phyloP scores from a whole-genome alignment of 768 basidiomycete species.

The Leccinum rimulosum region DNA sequence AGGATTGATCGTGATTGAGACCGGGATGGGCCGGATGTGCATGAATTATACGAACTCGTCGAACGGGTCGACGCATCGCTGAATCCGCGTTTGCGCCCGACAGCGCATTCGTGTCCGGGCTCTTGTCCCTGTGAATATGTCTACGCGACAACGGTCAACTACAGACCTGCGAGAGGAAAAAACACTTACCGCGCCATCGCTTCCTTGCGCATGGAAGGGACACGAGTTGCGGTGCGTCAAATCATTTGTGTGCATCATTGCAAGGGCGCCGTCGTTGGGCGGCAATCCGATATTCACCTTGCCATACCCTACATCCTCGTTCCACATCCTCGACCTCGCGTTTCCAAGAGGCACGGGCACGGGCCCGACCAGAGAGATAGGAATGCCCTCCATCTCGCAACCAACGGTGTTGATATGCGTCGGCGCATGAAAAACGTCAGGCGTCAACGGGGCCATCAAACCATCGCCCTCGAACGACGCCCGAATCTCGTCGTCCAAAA shows the following conservation, averaged over 20 bases:
- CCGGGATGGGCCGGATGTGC: slow-evolving; percentile 19
- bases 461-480: slow-evolving; percentile 14
- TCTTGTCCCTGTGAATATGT: slow-evolving; percentile 3
- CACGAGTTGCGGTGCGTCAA: neutral
- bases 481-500: slow-evolving; percentile 22
- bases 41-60: slow-evolving; percentile 20
- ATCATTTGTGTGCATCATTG: neutral
- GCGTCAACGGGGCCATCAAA: neutral
- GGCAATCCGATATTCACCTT: slow-evolving; percentile 3
- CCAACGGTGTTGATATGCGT: neutral
- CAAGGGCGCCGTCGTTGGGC: neutral
- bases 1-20: slow-evolving; percentile 17
- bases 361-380: slow-evolving; percentile 6
- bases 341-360: neutral
- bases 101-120: neutral
- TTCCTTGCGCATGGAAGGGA: neutral
- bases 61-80: slow-evolving; percentile 21
- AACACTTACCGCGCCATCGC: slow-evolving; percentile 8
- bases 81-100: slow-evolving; percentile 12
- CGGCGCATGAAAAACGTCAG: neutral
- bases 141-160: slow-evolving; percentile 1
- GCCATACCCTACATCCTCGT: neutral
- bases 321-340: neutral
- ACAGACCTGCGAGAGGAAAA: neutral
- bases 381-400: slow-evolving; percentile 2